Evolutionary conservation across 2,329 filamentous ascomycete species (phyloP), one percentile per base, ranked within the genome.

Genomic region (Colletotrichum tofieldiae): DNA sequence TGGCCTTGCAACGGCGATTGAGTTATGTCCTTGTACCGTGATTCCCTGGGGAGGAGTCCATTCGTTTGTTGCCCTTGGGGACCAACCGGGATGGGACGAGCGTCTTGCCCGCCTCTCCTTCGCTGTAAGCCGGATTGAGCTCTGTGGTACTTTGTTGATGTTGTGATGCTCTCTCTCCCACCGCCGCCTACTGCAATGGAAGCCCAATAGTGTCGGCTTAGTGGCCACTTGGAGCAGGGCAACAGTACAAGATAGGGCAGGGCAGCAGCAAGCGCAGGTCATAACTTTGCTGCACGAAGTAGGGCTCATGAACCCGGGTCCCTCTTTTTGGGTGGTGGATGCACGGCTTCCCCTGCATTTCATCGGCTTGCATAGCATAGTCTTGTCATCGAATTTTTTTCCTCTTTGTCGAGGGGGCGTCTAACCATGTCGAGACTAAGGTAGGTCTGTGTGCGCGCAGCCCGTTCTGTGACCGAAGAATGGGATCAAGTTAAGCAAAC

Each of bases 1-100:
- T 26, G 67, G 35, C 60, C 35, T 55, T 49, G 66, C 59, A 68
- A 64, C 60, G 41, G 32, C 52, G 60, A 69, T 69, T 69, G 52
- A 69, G 66, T 65, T 69, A 47, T 63, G 45, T 20, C 7, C 7
- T 39, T 41, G 35, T 26, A 26, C 14, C 1, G 35, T 56, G 35
- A 23, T 56, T 2, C 12, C n/a, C 54, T 55, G 9, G 29, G 29
- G 54, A 39, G n/a, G 20, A 45, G 23, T 47, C 20, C 32, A 41
- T 37, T 67, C n/a, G 29, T 35, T 45, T 37, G 26, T 37, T 45
- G 16, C 52, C 56, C 51, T 23, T 39, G 4, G 54, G 14, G 23
- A 23, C 20, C 7, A 41, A 18, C 14, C 18, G 35, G 35, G 54
- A 58, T 26, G 2, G 3, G 7, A 58, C 23, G 14, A 56, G n/a